Evolutionary conservation across 2,329 filamentous ascomycete species (phyloP), one percentile per base, ranked within the genome.

Genomic region (Diaporthe sp.): DNA sequence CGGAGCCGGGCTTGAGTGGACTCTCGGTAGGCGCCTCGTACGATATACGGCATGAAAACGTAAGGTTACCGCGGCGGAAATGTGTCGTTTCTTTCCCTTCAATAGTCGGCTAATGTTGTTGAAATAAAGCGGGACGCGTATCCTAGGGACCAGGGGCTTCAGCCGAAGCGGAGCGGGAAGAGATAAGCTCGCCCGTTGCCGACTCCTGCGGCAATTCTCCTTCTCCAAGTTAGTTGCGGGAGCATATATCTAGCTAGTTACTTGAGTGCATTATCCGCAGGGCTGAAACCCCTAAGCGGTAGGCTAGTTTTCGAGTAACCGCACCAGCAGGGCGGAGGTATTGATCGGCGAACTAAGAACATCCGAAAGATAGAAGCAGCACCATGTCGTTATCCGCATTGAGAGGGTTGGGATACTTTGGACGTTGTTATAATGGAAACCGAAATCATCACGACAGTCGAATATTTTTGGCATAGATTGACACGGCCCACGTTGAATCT

Each of bases 171-270:
- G 19, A 39, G 62, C 31, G 62, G 31, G 44, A 51, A 19, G 46
- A 68, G 62, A 68, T 53, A 68, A 68, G 62, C 22, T n/a, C 28
- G 44, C 62, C 62, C 62, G 8, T 68, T 51, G 62, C 62, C 62
- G 62, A 68, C 46, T 19, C 12, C 6, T 37, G 44, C 31, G 62
- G 44, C 62, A 68, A 53, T 10, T 17, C 46, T 12, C 44, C 44
- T 51, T 19, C 62, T 31, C 60, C 61, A 46, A 46, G 4, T 19
- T 15, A 28, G 37, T n/a, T 17, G 37, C n/a, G 39, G 58, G 34
- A 25, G 60, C 15, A 8, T 31, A 37, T 62, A 12, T 39, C 39
- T 31, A 39, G 13, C 44, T 46, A 15, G 4, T 39, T 10, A 46
- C 4, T 39, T 10, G 46, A 19, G 62, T 68, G 31, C 62, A 68